Conservation (phyloP, 2,329 filamentous ascomycete genomes). For the Hypoxylon sp. region DNA sequence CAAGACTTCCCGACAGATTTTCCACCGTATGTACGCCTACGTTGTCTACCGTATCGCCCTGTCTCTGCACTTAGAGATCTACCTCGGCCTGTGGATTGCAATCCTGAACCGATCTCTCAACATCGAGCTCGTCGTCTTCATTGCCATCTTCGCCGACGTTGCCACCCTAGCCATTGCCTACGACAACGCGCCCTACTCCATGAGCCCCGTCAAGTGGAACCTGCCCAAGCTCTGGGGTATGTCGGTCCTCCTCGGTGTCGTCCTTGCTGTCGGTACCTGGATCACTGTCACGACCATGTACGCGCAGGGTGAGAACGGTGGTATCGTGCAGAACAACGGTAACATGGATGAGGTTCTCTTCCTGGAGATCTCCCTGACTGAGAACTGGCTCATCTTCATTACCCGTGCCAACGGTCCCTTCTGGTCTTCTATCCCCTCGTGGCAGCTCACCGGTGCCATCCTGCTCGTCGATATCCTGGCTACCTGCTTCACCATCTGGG, state of each 20-base stretch:
- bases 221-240: conserved; percentile 93
- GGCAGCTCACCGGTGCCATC: conserved; percentile 82
- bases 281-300: conserved; percentile 88
- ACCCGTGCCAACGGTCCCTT: conserved; percentile 92
- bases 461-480: conserved; percentile 83
- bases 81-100: conserved; percentile 89
- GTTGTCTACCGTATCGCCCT: conserved; percentile 94
- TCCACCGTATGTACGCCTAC: conserved; percentile 97
- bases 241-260: conserved; percentile 81
- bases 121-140: conserved; percentile 89
- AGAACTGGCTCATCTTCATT: conserved; percentile 98
- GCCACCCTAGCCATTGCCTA: conserved; percentile 92
- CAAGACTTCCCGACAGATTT: conserved; percentile 93
- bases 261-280: conserved; percentile 86
- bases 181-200: conserved; percentile 88
- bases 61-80: conserved; percentile 90
- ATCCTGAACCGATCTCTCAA: conserved; percentile 86
- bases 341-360: conserved; percentile 83
- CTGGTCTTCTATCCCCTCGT: conserved; percentile 89
- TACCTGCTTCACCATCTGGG: conserved; percentile 85
- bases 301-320: conserved; percentile 68
- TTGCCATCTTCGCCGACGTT: conserved; percentile 93
- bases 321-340: conserved; percentile 91
- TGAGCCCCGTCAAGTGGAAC: conserved; percentile 93
- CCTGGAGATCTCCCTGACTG: conserved; percentile 87